Base-by-base conservation (phyloP, 2,329 filamentous ascomycete genomes). In the Cyclaneusma minus region DNA sequence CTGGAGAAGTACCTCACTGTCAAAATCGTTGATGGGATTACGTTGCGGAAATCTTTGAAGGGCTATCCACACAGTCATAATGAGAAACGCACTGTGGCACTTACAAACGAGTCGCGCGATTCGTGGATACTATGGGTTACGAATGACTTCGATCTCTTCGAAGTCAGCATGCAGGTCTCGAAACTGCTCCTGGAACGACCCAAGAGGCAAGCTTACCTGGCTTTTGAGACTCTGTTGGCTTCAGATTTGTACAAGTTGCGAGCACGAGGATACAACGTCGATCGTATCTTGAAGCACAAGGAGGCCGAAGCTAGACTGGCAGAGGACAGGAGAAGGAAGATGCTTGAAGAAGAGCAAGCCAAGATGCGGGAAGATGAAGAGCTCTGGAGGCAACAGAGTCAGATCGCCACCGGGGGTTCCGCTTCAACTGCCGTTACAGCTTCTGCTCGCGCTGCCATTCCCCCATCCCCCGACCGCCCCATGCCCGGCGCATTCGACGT, bases 221-320 rank as follows among this genome's bases (percentile, higher is more conserved):
- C 89, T 28, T 71, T 98, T 29, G 89, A 95, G 51, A 85, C 83
- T 28, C 77, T 98, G 35, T 57, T 98, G 19, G 87, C 80, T 31
- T 73, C 89, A 6, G 82, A 87, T 39, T 61, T 98, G 13, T 67
- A 79, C 24, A 75, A 85, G 27, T 56, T 98, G 21, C 75, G 82
- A 41, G 72, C 74, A 33, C 82, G 89, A 36, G 89, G 89, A 2
- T 95, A 94, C 59, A 95, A 98, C 39, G 89, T 98, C 20, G 83
- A 94, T 44, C 77, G 89, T 25, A 95, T 98, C 35, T 62, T 98
- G 13, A 71, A 82, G 19, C 77, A 77, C 28, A 91, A 91, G 54
- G 83, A 79, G 12, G 80, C 81, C 3, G 84, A 95, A 49, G 81
- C 82, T 5, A 70, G 81, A 27, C 73, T 95, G 36, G 84, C 83